phyloP scores from a whole-genome alignment of 2,329 filamentous ascomycete species.

The Tolypocladium ovalisporum region DNA sequence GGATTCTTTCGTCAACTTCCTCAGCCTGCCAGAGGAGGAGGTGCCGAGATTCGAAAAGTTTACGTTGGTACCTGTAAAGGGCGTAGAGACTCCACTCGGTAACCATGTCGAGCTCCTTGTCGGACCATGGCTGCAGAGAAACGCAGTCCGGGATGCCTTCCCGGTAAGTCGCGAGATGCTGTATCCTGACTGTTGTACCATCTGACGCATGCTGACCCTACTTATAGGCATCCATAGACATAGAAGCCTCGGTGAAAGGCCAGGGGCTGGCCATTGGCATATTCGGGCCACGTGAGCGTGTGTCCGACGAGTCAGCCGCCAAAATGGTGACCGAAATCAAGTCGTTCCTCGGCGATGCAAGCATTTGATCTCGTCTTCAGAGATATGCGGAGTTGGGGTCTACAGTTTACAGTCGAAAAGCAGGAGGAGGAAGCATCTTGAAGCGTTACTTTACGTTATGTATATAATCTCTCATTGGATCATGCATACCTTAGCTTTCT shows the following conservation, averaged over 20 bases:
- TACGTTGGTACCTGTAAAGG: not conserved
- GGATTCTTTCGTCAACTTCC: slow-evolving; percentile 72
- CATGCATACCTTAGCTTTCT: not conserved
- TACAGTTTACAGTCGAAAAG: not conserved
- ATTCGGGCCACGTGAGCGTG: slow-evolving; percentile 21
- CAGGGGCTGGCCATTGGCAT: slow-evolving; percentile 26
- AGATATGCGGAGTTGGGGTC: not conserved
- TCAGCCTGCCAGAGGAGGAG: slow-evolving; percentile 36
- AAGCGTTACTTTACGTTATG: not conserved
- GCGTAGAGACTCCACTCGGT: not conserved
- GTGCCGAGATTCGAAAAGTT: not conserved
- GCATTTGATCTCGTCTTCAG: not conserved
- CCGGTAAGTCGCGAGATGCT: slow-evolving; percentile 13
- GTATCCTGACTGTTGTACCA: not conserved
- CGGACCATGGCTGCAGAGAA: slow-evolving; percentile 10
- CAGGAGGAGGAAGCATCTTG: not conserved
- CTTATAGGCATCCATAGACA: slow-evolving; percentile 25
- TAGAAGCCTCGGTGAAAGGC: slow-evolving; percentile 25
- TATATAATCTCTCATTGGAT: not conserved
- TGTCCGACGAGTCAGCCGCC: slow-evolving; percentile 15
- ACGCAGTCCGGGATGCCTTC: slow-evolving; percentile 12
- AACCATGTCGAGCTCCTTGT: not conserved
- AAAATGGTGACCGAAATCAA: slow-evolving; percentile 15
- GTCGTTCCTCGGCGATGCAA: slow-evolving; percentile 5
- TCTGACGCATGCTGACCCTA: not conserved